Percentiles rank a stretch among this genome's conserved stretches.
phyloP scores from a whole-genome alignment of 2,329 filamentous ascomycete species.

The Cladosporium sphaerospermum region DNA sequence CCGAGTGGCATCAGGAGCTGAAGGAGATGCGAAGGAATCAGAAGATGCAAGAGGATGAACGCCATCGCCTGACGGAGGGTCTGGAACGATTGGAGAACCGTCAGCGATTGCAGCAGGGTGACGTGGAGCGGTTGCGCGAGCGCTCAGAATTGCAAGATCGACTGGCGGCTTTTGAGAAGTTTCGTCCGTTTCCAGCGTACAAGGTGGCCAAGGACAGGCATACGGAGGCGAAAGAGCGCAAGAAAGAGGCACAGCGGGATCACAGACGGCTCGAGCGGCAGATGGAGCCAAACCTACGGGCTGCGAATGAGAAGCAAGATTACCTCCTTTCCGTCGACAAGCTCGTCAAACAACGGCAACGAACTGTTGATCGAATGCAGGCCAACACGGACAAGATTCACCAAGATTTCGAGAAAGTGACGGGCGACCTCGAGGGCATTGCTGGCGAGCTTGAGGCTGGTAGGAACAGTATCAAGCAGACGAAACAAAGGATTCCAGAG shows the following conservation, averaged over 20 bases:
- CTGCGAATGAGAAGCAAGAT: constrained; percentile 61
- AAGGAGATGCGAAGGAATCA: constrained; percentile 65
- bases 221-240: constrained; percentile 49
- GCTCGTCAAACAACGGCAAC: constrained; percentile 51
- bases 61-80: constrained; percentile 54
- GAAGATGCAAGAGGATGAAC: constrained; percentile 47
- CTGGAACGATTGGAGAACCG: constrained; percentile 64
- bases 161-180: constrained; percentile 58
- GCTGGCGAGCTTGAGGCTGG: constrained; percentile 36
- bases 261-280: constrained; percentile 55
- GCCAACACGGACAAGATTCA: constrained; percentile 37
- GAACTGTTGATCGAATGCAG: constrained; percentile 51
- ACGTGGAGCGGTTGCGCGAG: constrained; percentile 77
- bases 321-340: constrained; percentile 57
- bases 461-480: constrained; percentile 36
- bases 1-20: constrained; percentile 68
- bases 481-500: constrained; percentile 24
- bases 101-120: constrained; percentile 67
- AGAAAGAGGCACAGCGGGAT: constrained; percentile 50
- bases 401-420: constrained; percentile 32
- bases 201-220: constrained; percentile 46
- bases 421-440: constrained; percentile 29
- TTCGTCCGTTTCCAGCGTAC: constrained; percentile 62
- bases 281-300: constrained; percentile 61
- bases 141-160: constrained; percentile 61